Evolutionary conservation across 495 filamentous ascomycete species (phyloP), one percentile per base, ranked within the genome.

Genomic region (Aspergillus nidulans): DNA sequence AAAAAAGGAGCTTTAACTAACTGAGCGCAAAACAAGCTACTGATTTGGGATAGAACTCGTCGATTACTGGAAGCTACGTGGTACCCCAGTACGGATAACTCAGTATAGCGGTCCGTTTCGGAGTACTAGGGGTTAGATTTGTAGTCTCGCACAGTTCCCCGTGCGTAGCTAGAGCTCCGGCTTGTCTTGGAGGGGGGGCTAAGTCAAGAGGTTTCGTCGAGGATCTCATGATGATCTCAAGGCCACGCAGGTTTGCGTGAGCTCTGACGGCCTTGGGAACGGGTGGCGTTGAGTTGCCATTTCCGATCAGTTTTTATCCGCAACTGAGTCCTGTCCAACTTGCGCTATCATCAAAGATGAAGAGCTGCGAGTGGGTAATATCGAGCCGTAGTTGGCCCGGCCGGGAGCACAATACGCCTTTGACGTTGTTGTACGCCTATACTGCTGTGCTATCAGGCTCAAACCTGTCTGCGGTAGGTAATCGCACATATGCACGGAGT

Each of bases 1-100:
- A n/a, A 45, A 15, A 13, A 23, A 9, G 32, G 30, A 48, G 43
- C 52, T 48, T 34, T 30, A 6, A 7, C 21, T 30, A 6, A 7
- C 21, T 19, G 38, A 47, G 52, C 32, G 52, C 48, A 38, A n/a
- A 48, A 49, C 52, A 55, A 46, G 52, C 43, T 55, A 42, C 44
- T 46, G 26, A 28, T 28, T 38, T 34, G 8, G 40, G 40, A 34
- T 34, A 54, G 39, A 24, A 52, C 21, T n/a, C n/a, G 50, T n/a
- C 38, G 19, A 26, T 38, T 39, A 39, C 16, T 39, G 23, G 48
- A 26, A 50, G 34, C 48, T 50, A 19, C 21, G 30, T 34, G 8
- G 30, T 2, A 6, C n/a, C 3, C 30, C 6, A 34, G 30, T 12
- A 34, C 8, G 9, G 30, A 13, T 34, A 34, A 12, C 10, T 13